Evolutionary conservation across 306 rosid genomes (phyloP).

Genomic region (Herpetospermum pedunculosum): DNA sequence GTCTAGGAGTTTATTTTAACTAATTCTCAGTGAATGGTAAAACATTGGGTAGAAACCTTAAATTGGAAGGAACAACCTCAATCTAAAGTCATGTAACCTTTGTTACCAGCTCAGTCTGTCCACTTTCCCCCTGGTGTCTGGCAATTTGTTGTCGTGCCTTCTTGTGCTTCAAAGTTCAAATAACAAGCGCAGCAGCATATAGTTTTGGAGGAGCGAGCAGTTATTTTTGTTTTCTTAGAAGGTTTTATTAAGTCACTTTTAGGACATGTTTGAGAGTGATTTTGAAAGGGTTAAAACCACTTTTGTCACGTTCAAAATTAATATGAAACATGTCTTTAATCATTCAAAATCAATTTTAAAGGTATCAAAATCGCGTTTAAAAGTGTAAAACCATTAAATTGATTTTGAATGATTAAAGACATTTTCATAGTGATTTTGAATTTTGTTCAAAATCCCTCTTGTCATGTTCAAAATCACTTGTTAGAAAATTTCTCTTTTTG

Average conservation of each 20-base stretch:
- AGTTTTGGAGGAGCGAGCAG: background rate
- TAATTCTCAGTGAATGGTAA: background rate
- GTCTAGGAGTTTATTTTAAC: background rate
- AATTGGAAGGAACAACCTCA: background rate
- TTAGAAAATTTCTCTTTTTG: background rate
- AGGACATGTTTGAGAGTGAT: no score
- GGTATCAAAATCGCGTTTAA: no score
- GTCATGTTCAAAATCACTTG: no score
- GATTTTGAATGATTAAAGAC: no score
- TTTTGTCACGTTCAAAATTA: no score
- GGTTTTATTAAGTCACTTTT: background rate
- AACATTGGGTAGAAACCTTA: background rate
- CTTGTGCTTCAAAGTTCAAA: background rate
- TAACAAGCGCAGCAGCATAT: background rate
- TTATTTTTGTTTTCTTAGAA: background rate
- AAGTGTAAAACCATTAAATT: no score
- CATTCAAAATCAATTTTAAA: no score
- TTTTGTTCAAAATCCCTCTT: no score
- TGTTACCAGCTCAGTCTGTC: background rate
- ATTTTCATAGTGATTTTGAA: no score
- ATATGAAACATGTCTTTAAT: no score
- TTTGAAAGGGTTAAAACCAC: no score
- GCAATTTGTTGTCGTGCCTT: background rate
- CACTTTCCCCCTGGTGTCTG: background rate
- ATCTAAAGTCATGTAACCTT: background rate